Evolutionary conservation across 345 rosid genomes (phyloP).

Genomic region (Lepidium africanum): DNA sequence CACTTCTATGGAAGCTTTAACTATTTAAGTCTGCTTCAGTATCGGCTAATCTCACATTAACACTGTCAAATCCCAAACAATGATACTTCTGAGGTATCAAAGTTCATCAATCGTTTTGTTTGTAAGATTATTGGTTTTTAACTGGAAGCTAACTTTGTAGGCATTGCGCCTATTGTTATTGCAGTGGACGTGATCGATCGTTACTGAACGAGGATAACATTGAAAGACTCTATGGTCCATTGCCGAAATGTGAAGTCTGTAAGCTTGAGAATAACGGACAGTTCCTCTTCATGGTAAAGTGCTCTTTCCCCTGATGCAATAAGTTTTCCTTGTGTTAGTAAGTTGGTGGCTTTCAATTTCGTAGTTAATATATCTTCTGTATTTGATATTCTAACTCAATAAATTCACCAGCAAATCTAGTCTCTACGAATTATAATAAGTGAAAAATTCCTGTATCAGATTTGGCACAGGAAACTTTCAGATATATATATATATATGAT

Average conservation of each 20-base stretch:
- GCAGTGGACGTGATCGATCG: constrained; percentile 66
- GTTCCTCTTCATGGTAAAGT: constrained; percentile 63
- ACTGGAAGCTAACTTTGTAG: background rate
- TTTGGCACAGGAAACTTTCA: background rate
- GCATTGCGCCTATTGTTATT: background rate
- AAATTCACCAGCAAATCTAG: background rate
- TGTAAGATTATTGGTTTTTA: background rate
- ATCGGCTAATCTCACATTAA: constrained; percentile 44
- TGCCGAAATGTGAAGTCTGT: constrained; percentile 49
- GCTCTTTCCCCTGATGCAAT: constrained; percentile 8
- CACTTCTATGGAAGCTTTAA: constrained; percentile 72
- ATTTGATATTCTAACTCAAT: background rate
- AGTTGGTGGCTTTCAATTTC: background rate
- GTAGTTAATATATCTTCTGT: too few species aligned
- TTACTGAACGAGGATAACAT: constrained; percentile 61
- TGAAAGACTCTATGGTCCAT: constrained; percentile 34
- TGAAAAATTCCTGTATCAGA: background rate
- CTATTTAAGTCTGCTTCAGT: constrained; percentile 54
- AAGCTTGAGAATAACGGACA: constrained; percentile 47
- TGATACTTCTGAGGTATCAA: constrained; percentile 23
- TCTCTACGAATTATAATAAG: background rate
- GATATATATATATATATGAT: background rate
- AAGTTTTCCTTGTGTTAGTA: background rate
- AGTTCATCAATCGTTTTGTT: background rate
- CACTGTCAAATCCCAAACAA: constrained; percentile 47